phyloP scores from a whole-genome alignment of 805 yeast genomes.

The Cyberlindnera xishuangbannaensis region DNA sequence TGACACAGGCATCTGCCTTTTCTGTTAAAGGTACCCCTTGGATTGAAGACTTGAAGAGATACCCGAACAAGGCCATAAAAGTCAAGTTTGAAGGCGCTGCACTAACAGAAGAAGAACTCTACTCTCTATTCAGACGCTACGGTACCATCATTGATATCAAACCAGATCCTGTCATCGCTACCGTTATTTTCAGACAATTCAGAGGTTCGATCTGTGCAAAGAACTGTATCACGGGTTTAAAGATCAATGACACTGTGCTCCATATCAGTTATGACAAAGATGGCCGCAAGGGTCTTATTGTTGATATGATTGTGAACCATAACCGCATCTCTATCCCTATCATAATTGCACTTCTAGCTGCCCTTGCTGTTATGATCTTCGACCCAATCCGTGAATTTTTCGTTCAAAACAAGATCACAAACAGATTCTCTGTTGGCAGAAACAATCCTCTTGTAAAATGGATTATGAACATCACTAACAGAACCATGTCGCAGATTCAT shows the following conservation, averaged over 20 bases:
- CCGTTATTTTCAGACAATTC: constrained; percentile 47
- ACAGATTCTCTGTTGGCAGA: constrained; percentile 48
- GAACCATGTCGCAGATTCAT: constrained; percentile 32
- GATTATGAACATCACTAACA: constrained; percentile 25
- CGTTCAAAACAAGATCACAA: constrained; percentile 67
- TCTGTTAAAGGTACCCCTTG: constrained; percentile 91
- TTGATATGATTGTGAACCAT: constrained; percentile 62
- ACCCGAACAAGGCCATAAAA: constrained; percentile 57
- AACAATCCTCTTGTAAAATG: constrained; percentile 34
- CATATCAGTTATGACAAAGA: constrained; percentile 70
- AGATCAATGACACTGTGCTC: constrained; percentile 54
- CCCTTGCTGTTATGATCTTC: constrained; percentile 76
- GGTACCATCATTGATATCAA: constrained; percentile 75
- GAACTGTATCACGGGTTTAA: constrained; percentile 82
- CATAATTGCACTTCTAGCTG: constrained; percentile 71
- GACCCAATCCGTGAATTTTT: constrained; percentile 89
- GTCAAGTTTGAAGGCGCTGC: constrained; percentile 74
- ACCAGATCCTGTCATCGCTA: constrained; percentile 45
- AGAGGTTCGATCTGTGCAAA: constrained; percentile 80
- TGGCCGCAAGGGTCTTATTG: constrained; percentile 45
- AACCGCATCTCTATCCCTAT: constrained; percentile 80
- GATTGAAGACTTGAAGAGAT: constrained; percentile 87
- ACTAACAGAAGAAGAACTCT: constrained; percentile 74
- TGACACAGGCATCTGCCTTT: constrained; percentile 50
- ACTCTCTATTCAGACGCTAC: constrained; percentile 77